A percentile compares a stretch with the other conserved stretches of the same genome.
phyloP scores from a whole-genome alignment of 1,139 yeast genomes.

The Debaryomyces singareniensis region DNA sequence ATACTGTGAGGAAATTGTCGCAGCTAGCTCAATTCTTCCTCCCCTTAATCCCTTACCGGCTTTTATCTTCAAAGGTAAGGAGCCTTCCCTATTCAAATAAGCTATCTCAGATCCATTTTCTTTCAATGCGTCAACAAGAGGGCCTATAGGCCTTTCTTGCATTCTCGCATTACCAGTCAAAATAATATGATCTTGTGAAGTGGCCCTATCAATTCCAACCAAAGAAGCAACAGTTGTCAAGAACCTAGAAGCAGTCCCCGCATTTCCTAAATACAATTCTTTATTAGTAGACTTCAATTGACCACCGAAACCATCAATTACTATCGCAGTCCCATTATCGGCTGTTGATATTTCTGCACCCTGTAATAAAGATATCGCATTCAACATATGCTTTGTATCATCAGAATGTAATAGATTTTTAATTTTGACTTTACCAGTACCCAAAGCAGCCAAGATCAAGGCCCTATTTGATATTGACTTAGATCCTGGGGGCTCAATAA shows the following conservation, averaged over 20 bases:
- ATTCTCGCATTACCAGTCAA: constrained; percentile 94
- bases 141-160: constrained; percentile 98
- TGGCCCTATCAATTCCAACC: constrained; percentile 36
- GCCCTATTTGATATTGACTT: constrained; percentile 96
- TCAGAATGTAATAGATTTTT: constrained; percentile 88
- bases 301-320: constrained; percentile 86
- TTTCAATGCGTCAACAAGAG: constrained; percentile 84
- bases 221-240: constrained; percentile 86
- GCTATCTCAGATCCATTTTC: constrained; percentile 71
- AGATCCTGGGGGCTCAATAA: constrained; percentile 88
- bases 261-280: constrained; percentile 86
- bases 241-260: constrained; percentile 97
- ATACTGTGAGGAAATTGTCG: constrained; percentile 94
- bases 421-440: constrained; percentile 75
- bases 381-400: constrained; percentile 92
- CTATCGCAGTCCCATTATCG: constrained; percentile 84
- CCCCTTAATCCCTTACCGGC: constrained; percentile 76
- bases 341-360: constrained; percentile 81
- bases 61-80: constrained; percentile 70
- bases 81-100: constrained; percentile 71
- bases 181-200: constrained; percentile 42
- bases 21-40: constrained; percentile 89
- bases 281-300: constrained; percentile 50
- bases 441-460: constrained; percentile 84
- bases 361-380: constrained; percentile 70